A percentile compares a stretch with the other conserved stretches of the same genome.
These are phyloP conservation scores for Scleroderma citrinum DNA, from an alignment of 768 basidiomycete genomes.

Conservation along the genomic window DNA sequence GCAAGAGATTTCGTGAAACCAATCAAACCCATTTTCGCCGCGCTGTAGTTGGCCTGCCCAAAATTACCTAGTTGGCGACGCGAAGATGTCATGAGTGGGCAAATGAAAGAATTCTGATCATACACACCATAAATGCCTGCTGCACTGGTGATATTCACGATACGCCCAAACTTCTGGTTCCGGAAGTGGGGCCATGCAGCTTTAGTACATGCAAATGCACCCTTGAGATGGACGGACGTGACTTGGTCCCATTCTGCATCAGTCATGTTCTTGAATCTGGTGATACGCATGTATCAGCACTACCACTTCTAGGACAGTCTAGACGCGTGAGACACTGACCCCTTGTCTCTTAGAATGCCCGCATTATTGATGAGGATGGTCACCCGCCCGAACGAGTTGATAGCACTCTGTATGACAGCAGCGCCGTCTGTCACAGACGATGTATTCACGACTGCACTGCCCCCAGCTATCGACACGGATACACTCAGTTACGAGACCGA, in stretches of 20 bases:
- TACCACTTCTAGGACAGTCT: not conserved
- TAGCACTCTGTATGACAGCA: constrained; percentile 79
- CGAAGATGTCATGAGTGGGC: not conserved
- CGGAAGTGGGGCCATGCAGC: constrained; percentile 96
- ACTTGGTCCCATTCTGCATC: constrained; percentile 93
- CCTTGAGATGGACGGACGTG: constrained; percentile 87
- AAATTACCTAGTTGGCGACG: constrained; percentile 62
- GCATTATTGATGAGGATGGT: constrained; percentile 96
- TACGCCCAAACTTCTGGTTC: constrained; percentile 89
- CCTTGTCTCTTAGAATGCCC: constrained; percentile 80
- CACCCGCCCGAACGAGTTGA: constrained; percentile 78
- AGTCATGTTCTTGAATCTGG: constrained; percentile 93
- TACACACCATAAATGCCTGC: constrained; percentile 84
- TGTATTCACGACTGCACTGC: constrained; percentile 81
- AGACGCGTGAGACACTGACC: constrained; percentile 35
- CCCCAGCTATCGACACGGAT: constrained; percentile 55
- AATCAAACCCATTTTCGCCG: constrained; percentile 95
- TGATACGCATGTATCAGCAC: not conserved
- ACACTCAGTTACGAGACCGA: not conserved
- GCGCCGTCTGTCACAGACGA: constrained; percentile 84
- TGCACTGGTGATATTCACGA: constrained; percentile 92
- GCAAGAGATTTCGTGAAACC: constrained; percentile 92
- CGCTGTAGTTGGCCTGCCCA: constrained; percentile 96
- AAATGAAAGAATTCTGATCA: not conserved
- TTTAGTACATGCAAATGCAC: constrained; percentile 87